Conservation (phyloP, 768 basidiomycete species). For the Pisolithus orientalis region DNA sequence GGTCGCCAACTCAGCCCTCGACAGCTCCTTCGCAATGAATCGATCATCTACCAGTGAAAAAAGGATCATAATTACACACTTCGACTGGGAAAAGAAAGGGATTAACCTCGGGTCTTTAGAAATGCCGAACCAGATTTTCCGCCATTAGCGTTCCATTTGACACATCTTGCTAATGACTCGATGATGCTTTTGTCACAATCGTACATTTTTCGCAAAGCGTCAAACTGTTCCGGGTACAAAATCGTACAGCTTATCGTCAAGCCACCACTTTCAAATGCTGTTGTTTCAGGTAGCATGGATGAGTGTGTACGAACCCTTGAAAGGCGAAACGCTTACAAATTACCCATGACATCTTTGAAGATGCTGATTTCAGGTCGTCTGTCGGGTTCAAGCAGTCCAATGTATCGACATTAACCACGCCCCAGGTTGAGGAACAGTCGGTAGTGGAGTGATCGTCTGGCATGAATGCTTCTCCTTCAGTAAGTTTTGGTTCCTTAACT, state of each 20-base stretch:
- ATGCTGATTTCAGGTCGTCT: constrained; percentile 68
- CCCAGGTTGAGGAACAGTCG: constrained; percentile 88
- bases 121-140: constrained; percentile 98
- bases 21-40: constrained; percentile 97
- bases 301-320: not conserved
- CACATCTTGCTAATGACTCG: constrained; percentile 87
- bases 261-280: constrained; percentile 87
- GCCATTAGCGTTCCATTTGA: constrained; percentile 93
- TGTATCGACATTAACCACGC: constrained; percentile 79
- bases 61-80: not conserved
- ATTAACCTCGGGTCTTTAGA: constrained; percentile 84
- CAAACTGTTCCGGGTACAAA: constrained; percentile 95
- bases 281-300: constrained; percentile 2
- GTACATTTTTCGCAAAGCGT: constrained; percentile 85
- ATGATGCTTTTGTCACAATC: constrained; percentile 93
- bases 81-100: not conserved
- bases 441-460: constrained; percentile 80
- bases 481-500: constrained; percentile 45
- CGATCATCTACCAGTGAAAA: constrained; percentile 67
- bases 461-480: constrained; percentile 86
- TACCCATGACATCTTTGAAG: constrained; percentile 76
- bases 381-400: constrained; percentile 62
- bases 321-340: constrained; percentile 50
- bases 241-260: constrained; percentile 90
- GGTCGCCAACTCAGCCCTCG: constrained; percentile 83